phyloP scores from a whole-genome alignment of 176 grass and related monocot genomes.

The Cocos nucifera region DNA sequence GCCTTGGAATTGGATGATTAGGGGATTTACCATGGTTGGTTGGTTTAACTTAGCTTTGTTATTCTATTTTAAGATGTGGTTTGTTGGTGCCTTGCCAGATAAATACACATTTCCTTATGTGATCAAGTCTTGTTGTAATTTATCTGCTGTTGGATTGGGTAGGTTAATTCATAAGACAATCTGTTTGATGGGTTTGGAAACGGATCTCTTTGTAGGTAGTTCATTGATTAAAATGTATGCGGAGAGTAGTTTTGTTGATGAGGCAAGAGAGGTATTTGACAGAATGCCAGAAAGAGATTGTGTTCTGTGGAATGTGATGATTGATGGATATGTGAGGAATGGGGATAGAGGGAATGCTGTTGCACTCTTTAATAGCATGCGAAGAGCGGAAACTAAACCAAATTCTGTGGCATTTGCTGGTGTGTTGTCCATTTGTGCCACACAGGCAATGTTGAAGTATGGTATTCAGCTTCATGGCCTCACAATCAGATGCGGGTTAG shows the following conservation, averaged over 20 bases:
- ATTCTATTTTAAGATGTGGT: constrained; percentile 87
- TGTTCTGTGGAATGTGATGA: constrained; percentile 80
- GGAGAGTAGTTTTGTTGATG: constrained; percentile 12
- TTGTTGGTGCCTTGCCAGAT: constrained; percentile 36
- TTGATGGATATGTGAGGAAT: constrained; percentile 47
- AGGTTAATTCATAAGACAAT: constrained; percentile 56
- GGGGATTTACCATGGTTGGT: constrained; percentile 47
- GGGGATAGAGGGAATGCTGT: constrained; percentile 25
- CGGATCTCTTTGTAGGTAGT: constrained; percentile 52
- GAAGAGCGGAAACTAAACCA: constrained; percentile 10
- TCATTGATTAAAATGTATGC: constrained; percentile 68
- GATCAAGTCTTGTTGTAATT: constrained; percentile 54
- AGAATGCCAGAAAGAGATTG: constrained; percentile 55
- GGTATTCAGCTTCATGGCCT: constrained; percentile 65
- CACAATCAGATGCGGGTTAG: constrained; percentile 57
- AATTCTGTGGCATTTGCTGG: constrained; percentile 58
- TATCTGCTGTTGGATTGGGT: constrained; percentile 44
- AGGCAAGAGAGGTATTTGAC: constrained; percentile 67
- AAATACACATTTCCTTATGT: constrained; percentile 64
- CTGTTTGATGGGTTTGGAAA: constrained; percentile 30
- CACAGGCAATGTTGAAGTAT: constrained; percentile 36
- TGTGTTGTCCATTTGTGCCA: constrained; percentile 57
- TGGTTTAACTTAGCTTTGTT: constrained; percentile 40
- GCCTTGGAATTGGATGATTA: constrained; percentile 95
- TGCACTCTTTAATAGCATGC: constrained; percentile 42